These are phyloP conservation scores for Pseudogymnoascus sp. DNA, from an alignment of 2,329 filamentous ascomycete genomes.

Conservation along the genomic window DNA sequence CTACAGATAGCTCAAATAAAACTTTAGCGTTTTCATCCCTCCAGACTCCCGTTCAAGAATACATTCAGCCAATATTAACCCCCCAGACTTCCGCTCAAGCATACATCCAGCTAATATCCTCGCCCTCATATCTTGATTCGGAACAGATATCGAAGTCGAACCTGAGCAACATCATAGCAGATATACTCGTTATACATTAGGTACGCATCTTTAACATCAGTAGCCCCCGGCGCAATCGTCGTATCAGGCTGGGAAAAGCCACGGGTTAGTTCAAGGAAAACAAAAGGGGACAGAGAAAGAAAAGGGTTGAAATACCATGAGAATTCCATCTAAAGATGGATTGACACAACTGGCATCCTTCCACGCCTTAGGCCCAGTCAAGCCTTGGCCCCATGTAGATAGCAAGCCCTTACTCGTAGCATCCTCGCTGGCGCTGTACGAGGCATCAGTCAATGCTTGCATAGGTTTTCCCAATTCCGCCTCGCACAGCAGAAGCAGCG, in stretches of 20 bases:
- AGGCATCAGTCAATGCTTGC: slow-evolving; percentile 48
- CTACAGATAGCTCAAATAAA: neutral
- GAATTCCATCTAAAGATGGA: slow-evolving; percentile 54
- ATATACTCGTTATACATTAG: slow-evolving; percentile 69
- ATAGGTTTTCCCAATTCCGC: slow-evolving; percentile 72
- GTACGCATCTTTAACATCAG: slow-evolving; percentile 35
- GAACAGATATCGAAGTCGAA: slow-evolving; percentile 3
- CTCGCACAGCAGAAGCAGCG: slow-evolving; percentile 73
- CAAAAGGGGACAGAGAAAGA: neutral
- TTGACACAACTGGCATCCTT: slow-evolving; percentile 65
- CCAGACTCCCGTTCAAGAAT: neutral
- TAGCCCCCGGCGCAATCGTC: slow-evolving; percentile 37
- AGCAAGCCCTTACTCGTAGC: slow-evolving; percentile 51
- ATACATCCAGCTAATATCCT: neutral
- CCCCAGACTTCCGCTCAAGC: neutral
- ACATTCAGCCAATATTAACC: neutral
- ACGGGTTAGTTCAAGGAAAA: slow-evolving; percentile 6
- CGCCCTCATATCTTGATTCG: neutral
- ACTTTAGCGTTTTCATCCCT: too few relatives aligned
- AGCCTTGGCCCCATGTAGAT: slow-evolving; percentile 64
- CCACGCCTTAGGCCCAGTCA: slow-evolving; percentile 57
- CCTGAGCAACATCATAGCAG: slow-evolving; percentile 52
- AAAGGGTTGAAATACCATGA: slow-evolving; percentile 50
- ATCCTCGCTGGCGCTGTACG: slow-evolving; percentile 54
- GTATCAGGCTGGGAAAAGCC: slow-evolving; percentile 40